phyloP scores from a whole-genome alignment of 345 rosid genomes.

The Viola odorata region DNA sequence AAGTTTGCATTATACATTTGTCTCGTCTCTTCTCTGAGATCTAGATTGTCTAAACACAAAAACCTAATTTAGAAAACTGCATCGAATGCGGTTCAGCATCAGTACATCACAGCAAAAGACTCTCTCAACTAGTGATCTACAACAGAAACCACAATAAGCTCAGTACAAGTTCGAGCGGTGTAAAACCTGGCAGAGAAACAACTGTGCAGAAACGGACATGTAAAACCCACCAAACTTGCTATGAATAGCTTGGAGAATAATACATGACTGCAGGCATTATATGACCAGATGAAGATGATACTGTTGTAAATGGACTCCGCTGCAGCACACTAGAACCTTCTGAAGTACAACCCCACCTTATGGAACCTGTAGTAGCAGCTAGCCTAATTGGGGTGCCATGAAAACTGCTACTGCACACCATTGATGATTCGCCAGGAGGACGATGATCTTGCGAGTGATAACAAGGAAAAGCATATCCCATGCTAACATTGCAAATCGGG shows the following conservation, averaged over 20 bases:
- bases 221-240: slow-evolving; percentile 12
- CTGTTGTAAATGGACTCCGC: slow-evolving; percentile 28
- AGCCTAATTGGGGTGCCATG: slow-evolving; percentile 22
- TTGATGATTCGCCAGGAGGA: slow-evolving; percentile 17
- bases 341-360: slow-evolving; percentile 34
- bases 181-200: slow-evolving; percentile 5
- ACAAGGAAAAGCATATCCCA: slow-evolving; percentile 18
- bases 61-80: slow-evolving; percentile 30
- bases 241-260: slow-evolving; percentile 42
- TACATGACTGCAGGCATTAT: slow-evolving; percentile 25
- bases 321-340: slow-evolving; percentile 34
- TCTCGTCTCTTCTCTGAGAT: slow-evolving; percentile 17
- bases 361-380: slow-evolving; percentile 31
- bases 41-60: slow-evolving; percentile 17
- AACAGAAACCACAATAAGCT: no score
- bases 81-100: slow-evolving; percentile 14
- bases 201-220: slow-evolving; percentile 10
- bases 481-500: slow-evolving; percentile 16
- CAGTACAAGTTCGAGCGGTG: slow-evolving; percentile 12
- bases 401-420: slow-evolving; percentile 11
- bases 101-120: slow-evolving; percentile 17
- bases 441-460: slow-evolving; percentile 33
- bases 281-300: slow-evolving; percentile 31
- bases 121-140: slow-evolving; percentile 1
- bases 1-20: slow-evolving; percentile 23